A percentile compares a stretch with the other conserved stretches of the same genome.
phyloP scores from a whole-genome alignment of 495 filamentous ascomycete species.

The Penicillium dipodomyicola region DNA sequence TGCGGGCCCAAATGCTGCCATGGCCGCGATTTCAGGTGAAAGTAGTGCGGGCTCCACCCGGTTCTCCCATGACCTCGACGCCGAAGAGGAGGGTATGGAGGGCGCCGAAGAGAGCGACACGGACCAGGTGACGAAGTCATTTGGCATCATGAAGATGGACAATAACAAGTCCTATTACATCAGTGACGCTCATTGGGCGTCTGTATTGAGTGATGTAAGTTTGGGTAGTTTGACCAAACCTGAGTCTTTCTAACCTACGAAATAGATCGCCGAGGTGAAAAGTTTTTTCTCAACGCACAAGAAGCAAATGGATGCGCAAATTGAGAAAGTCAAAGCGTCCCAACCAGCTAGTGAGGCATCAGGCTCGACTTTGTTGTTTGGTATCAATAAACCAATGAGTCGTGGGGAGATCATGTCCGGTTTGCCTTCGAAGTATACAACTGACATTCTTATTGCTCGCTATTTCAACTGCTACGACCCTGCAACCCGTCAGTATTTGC shows the following conservation, averaged over 20 bases:
- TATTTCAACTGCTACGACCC: constrained; percentile 73
- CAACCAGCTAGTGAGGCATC: constrained; percentile 57
- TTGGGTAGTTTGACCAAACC: not conserved
- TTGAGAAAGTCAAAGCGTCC: constrained; percentile 59
- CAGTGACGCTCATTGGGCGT: constrained; percentile 87
- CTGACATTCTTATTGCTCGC: constrained; percentile 73
- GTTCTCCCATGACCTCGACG: constrained; percentile 52
- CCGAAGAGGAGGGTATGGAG: constrained; percentile 51
- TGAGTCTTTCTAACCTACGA: constrained; percentile 9
- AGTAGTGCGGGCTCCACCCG: constrained; percentile 51
- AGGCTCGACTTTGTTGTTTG: constrained; percentile 72
- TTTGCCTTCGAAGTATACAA: constrained; percentile 74
- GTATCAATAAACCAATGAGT: constrained; percentile 60
- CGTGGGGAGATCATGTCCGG: constrained; percentile 74
- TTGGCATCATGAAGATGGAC: constrained; percentile 85
- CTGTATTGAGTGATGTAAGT: constrained; percentile 75
- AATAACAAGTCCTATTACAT: constrained; percentile 84
- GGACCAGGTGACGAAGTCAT: constrained; percentile 78
- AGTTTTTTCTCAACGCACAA: constrained; percentile 76
- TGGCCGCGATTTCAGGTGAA: constrained; percentile 61
- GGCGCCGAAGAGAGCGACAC: constrained; percentile 75
- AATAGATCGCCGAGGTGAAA: constrained; percentile 85
- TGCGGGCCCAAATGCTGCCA: constrained; percentile 60
- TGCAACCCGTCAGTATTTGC: constrained; percentile 58
- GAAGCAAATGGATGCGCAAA: constrained; percentile 65